Evolutionary conservation across 345 rosid genomes (phyloP).

Genomic region (Crucihimalaya himalaica): DNA sequence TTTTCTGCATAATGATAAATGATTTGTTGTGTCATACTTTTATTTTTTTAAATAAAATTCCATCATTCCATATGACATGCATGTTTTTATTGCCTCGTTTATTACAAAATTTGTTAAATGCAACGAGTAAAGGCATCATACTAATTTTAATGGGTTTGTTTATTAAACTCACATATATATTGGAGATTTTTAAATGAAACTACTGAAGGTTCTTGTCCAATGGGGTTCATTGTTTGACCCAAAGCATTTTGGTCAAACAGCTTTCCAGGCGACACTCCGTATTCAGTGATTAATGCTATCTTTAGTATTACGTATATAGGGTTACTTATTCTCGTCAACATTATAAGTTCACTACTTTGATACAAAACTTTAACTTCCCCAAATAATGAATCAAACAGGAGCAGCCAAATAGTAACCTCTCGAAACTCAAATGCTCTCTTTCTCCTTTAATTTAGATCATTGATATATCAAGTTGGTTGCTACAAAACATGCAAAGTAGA

Average conservation of each 20-base stretch:
- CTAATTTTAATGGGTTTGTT: background rate
- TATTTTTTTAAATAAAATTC: background rate
- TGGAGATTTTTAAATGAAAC: background rate
- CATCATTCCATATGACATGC: slow-evolving; percentile 21
- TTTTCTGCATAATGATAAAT: background rate
- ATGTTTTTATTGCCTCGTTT: slow-evolving; percentile 16
- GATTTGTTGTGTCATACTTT: background rate
- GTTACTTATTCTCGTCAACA: background rate
- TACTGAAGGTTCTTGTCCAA: slow-evolving; percentile 17
- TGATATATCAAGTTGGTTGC: slow-evolving; percentile 16
- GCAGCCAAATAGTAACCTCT: slow-evolving; percentile 13
- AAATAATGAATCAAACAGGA: slow-evolving; percentile 1
- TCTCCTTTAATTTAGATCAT: slow-evolving; percentile 2
- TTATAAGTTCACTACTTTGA: background rate
- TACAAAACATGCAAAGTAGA: slow-evolving; percentile 20
- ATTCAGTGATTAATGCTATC: slow-evolving; percentile 5
- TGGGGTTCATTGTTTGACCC: slow-evolving; percentile 27
- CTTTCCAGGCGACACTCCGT: slow-evolving; percentile 4
- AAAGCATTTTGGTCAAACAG: slow-evolving; percentile 22
- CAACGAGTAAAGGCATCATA: background rate
- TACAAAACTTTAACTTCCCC: background rate
- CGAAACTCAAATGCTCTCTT: background rate
- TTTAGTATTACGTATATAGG: background rate
- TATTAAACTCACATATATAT: background rate
- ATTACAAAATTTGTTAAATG: background rate